phyloP scores from a whole-genome alignment of 2,329 filamentous ascomycete species.

The Curvularia spicifera region DNA sequence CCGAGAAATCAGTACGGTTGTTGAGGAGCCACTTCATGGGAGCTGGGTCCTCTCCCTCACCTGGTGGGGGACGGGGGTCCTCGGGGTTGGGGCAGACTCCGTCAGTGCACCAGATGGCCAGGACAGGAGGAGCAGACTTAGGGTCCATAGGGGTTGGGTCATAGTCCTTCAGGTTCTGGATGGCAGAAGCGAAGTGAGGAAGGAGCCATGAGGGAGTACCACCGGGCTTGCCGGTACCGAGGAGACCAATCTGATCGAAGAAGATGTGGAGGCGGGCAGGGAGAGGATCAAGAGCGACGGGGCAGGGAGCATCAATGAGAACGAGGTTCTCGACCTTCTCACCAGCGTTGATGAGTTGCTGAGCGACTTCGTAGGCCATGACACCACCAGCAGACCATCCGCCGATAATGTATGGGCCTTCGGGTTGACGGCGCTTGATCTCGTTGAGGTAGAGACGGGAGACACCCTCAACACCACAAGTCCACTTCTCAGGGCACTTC shows the following conservation, averaged over 20 bases:
- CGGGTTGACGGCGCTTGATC: slow-evolving; percentile 73
- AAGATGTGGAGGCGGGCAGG: slow-evolving; percentile 69
- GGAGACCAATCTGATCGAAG: slow-evolving; percentile 74
- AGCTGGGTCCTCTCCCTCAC: slow-evolving; percentile 61
- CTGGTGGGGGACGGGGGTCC: slow-evolving; percentile 69
- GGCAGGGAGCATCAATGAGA: slow-evolving; percentile 61
- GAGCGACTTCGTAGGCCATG: slow-evolving; percentile 60
- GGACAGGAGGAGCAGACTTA: slow-evolving; percentile 65
- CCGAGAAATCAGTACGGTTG: slow-evolving; percentile 73
- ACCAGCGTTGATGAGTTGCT: slow-evolving; percentile 56
- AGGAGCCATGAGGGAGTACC: slow-evolving; percentile 76
- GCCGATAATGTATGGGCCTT: slow-evolving; percentile 64
- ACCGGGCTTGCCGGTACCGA: slow-evolving; percentile 65
- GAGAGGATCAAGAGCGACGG: slow-evolving; percentile 59
- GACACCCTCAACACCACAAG: slow-evolving; percentile 69
- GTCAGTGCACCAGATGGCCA: slow-evolving; percentile 74
- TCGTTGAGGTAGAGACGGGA: slow-evolving; percentile 70
- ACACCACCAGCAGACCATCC: slow-evolving; percentile 64
- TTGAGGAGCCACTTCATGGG: slow-evolving; percentile 72
- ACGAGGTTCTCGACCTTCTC: slow-evolving; percentile 60
- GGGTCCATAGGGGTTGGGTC: slow-evolving; percentile 68
- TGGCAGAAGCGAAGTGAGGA: slow-evolving; percentile 73
- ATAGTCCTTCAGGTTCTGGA: slow-evolving; percentile 72
- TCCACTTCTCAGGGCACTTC: slow-evolving; percentile 70
- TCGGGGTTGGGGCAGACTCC: slow-evolving; percentile 72